Evolutionary conservation across 164 flowering plant genomes (phyloP), one percentile per base, ranked within the genome.

Genomic region (Tinospora cordifolia): DNA sequence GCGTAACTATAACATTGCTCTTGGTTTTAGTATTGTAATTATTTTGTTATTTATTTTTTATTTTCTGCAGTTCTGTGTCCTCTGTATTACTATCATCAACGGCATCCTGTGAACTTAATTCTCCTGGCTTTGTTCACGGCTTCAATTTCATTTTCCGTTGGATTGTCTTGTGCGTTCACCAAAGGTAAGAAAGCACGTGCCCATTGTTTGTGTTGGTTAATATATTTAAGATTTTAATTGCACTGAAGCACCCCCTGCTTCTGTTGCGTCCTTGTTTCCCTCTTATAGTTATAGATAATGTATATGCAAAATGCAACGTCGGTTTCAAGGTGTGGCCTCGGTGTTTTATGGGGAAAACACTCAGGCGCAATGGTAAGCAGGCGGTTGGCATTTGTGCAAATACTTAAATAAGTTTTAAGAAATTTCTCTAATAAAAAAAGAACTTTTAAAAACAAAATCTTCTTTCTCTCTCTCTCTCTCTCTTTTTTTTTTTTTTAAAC

Each of bases 41-140:
- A 7, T 65, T 49, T 62, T 7, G 30, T 66, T 36, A 0, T 22
- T 6, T 62, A 36, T 62, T 65, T 49, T 62, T 65, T 49, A 9
- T 27, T 44, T 59, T n/a, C 8, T 77, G 81, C 86, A 89, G 94
- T 75, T 24, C 17, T 87, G 75, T 83, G 80, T 34, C 88, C 88
- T 67, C 74, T 89, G 79, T 83, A 80, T 57, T 81, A 74, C 73
- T 89, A 83, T 65, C 83, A 83, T 72, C 83, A 85, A 83, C 72
- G 67, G 60, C 90, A 86, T 75, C 91, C 93, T 19, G 75, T 87
- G 72, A 89, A 89, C 65, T 83, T 77, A 39, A 8, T 87, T 6
- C 82, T 89, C 2, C 90, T 89, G 36, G 84, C 74, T 15, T 9
- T 87, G 71, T 89, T 87, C 62, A 89, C 93, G 34, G 64, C 81